A percentile compares a stretch with the other conserved stretches of the same genome.
These are phyloP conservation scores for Cenococcum geophilum DNA, from an alignment of 495 filamentous ascomycete species.

Conservation along the genomic window DNA sequence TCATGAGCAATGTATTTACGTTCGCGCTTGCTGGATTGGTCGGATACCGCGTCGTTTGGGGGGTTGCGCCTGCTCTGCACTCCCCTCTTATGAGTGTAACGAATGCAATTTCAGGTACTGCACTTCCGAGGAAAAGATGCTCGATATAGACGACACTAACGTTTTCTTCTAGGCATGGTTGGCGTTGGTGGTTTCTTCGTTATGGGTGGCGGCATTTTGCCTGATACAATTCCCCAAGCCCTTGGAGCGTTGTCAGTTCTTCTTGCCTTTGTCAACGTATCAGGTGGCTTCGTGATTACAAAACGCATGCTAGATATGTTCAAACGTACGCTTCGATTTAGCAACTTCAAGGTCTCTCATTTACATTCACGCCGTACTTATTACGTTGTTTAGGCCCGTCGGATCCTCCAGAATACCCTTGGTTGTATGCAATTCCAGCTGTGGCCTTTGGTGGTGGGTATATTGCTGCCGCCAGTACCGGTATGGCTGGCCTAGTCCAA, in stretches of 20 bases:
- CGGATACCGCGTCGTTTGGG: constrained; percentile 78
- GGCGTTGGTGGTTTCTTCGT: constrained; percentile 77
- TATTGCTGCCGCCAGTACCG: constrained; percentile 65
- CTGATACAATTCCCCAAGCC: constrained; percentile 66
- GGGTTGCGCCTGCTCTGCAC: constrained; percentile 67
- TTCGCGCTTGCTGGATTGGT: constrained; percentile 72
- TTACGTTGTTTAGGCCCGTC: constrained; percentile 44
- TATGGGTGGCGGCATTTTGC: constrained; percentile 66
- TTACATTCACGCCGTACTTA: background rate
- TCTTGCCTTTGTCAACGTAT: constrained; percentile 74
- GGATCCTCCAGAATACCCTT: constrained; percentile 76
- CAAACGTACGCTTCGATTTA: constrained; percentile 39
- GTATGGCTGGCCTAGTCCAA: constrained; percentile 72
- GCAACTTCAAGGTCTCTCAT: constrained; percentile 33
- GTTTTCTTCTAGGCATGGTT: constrained; percentile 47
- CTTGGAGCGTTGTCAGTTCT: constrained; percentile 73
- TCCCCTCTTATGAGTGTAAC: constrained; percentile 81
- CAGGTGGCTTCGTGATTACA: constrained; percentile 76
- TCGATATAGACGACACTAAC: background rate
- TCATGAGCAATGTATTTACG: constrained; percentile 77
- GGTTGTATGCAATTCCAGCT: constrained; percentile 71
- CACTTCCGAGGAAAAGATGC: background rate
- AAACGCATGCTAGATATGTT: constrained; percentile 94
- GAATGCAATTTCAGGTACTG: constrained; percentile 71
- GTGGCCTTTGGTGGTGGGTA: constrained; percentile 70